phyloP scores from a whole-genome alignment of 257 asterid genomes.

The Nyctanthes arbortristis region DNA sequence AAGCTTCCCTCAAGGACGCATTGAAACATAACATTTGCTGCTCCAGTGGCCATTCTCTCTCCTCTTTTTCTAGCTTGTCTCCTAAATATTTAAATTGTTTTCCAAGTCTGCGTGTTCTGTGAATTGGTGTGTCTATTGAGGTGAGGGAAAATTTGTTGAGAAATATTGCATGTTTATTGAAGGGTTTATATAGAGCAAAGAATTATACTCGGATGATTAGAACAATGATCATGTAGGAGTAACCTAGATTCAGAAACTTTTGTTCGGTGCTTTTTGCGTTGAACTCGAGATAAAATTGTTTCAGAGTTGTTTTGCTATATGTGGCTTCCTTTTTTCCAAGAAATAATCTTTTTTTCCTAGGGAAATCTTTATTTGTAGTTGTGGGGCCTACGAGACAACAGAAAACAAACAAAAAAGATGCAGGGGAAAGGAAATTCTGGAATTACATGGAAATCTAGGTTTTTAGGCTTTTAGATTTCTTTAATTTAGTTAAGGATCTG shows the following conservation, averaged over 20 bases:
- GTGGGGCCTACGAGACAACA: background rate
- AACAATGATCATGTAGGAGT: slow-evolving; percentile 17
- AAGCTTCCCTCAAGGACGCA: slow-evolving; percentile 36
- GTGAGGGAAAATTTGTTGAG: slow-evolving; percentile 4
- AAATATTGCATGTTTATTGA: slow-evolving; percentile 13
- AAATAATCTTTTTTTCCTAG: background rate
- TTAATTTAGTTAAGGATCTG: background rate
- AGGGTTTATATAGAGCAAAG: slow-evolving; percentile 28
- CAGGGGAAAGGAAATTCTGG: background rate
- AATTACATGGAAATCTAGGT: background rate
- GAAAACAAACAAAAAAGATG: background rate
- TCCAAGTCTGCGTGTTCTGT: background rate
- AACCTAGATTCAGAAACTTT: slow-evolving; percentile 7
- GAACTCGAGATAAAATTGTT: too few relatives aligned
- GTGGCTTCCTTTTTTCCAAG: background rate
- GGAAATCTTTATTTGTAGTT: background rate
- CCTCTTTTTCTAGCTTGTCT: slow-evolving; percentile 11
- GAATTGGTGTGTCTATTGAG: background rate
- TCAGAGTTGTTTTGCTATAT: background rate
- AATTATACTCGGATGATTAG: slow-evolving; percentile 8
- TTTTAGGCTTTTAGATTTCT: background rate
- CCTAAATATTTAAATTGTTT: too few relatives aligned
- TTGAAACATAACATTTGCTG: slow-evolving; percentile 29
- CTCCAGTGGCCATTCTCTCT: slow-evolving; percentile 37
- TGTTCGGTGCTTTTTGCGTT: background rate